Evolutionary conservation across 805 yeast genomes (phyloP), one percentile per base, ranked within the genome.

Genomic region (Monosporozyma yasuniensis): DNA sequence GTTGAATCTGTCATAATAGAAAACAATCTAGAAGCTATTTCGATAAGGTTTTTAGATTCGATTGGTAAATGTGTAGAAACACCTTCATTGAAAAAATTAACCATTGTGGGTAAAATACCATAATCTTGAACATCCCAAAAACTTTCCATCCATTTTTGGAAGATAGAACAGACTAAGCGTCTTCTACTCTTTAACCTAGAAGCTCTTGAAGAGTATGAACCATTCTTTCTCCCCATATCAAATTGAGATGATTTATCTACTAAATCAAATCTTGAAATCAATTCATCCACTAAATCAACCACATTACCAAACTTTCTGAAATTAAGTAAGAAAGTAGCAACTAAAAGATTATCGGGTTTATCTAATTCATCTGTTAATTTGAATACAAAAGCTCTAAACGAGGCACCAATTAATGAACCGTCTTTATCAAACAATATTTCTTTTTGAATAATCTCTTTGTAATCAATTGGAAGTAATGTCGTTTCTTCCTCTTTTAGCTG

Each of bases 121-220:
- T 76, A 77, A 63, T 89, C 96, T 18, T 75, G 72, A 45, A 77
- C 78, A 54, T 81, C 79, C 96, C 96, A 91, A 63, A 84, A 89
- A 47, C 93, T 83, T 65, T 88, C 95, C 65, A 91, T 69, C 99
- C 99, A 91, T 34, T 79, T 71, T 63, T 81, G 85, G 61, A 89
- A 78, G 64, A 84, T 73, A 55, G 77, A 79, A 56, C 83, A 79
- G 38, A 88, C 80, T 44, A 84, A 67, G 53, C 80, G 78, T 60
- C 91, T 71, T 63, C 93, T 75, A 54, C 75, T 81, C 58, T 77
- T 80, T 38, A 79, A 54, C 54, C 74, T 69, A 18, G 76, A 70
- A 51, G 75, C 71, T 55, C 67, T 52, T 19, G 75, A 67, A 2
- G 77, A 68, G 50, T 64, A 72, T 39, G 62, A 67, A 3, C 70